phyloP scores from a whole-genome alignment of 768 basidiomycete species.

The Mycena latifolia region DNA sequence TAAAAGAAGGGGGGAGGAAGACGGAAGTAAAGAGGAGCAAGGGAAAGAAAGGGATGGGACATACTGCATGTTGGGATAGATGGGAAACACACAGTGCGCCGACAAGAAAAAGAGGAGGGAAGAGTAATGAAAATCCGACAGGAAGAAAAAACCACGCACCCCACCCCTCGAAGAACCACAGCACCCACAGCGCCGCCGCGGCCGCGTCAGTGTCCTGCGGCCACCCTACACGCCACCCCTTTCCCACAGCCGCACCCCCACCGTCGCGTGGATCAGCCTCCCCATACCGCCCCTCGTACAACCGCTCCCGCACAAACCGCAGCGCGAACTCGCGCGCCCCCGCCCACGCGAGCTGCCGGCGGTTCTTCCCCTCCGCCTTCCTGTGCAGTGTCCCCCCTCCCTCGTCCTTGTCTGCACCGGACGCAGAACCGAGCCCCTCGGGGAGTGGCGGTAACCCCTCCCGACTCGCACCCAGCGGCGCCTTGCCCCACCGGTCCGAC shows the following conservation, averaged over 20 bases:
- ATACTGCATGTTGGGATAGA: no score
- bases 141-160: slow-evolving; percentile 3
- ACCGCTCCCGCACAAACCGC: neutral
- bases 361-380: neutral
- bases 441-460: neutral
- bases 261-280: no score
- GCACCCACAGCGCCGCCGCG: slow-evolving; percentile 27
- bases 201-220: slow-evolving; percentile 16
- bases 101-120: neutral
- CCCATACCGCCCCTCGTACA: neutral
- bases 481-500: neutral
- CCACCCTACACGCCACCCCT: slow-evolving; percentile 19
- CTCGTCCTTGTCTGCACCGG: no score
- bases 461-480: neutral
- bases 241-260: no score
- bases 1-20: neutral
- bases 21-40: no score
- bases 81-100: no score
- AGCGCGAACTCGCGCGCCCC: neutral
- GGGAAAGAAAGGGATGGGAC: no score
- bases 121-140: no score
- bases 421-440: neutral
- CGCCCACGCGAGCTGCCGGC: slow-evolving; percentile 1
- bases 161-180: slow-evolving; percentile 27
- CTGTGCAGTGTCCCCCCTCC: no score